Evolutionary conservation across 176 grass and related monocot species (phyloP).

Genomic region (Puccinellia tenuiflora): DNA sequence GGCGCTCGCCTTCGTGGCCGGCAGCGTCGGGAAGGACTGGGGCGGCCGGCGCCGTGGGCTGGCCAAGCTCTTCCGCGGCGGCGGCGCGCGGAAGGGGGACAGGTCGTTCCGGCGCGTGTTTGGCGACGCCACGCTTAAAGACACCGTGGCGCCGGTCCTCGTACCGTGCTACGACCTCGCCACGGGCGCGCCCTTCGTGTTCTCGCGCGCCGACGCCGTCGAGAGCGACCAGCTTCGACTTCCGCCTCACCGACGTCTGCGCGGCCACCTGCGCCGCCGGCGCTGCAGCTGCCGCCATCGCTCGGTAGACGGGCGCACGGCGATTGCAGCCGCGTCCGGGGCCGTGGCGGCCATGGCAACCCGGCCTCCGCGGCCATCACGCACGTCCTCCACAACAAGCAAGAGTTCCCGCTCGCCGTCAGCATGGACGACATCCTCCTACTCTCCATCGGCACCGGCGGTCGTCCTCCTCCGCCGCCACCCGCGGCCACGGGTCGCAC

Average conservation of each 20-base stretch:
- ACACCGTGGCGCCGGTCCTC: slow-evolving; percentile 64
- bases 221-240: slow-evolving; percentile 67
- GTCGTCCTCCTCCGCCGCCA: neutral
- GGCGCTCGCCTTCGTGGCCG: slow-evolving; percentile 43
- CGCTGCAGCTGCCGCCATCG: neutral
- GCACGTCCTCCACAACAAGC: slow-evolving; percentile 85
- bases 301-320: slow-evolving; percentile 43
- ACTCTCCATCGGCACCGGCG: slow-evolving; percentile 56
- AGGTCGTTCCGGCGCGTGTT: slow-evolving; percentile 39
- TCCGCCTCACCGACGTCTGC: slow-evolving; percentile 69
- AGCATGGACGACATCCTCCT: slow-evolving; percentile 56
- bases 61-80: slow-evolving; percentile 26
- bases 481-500: neutral
- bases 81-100: neutral
- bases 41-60: slow-evolving; percentile 12
- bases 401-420: slow-evolving; percentile 69
- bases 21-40: neutral
- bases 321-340: slow-evolving; percentile 41
- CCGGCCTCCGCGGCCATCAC: slow-evolving; percentile 65
- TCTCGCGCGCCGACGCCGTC: slow-evolving; percentile 82
- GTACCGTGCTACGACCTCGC: slow-evolving; percentile 78
- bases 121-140: slow-evolving; percentile 65
- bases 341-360: slow-evolving; percentile 55
- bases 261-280: slow-evolving; percentile 33
- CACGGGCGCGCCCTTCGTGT: slow-evolving; percentile 63